These are phyloP conservation scores for Rosellinia necatrix DNA, from an alignment of 2,329 filamentous ascomycete species.

Conservation along the genomic window DNA sequence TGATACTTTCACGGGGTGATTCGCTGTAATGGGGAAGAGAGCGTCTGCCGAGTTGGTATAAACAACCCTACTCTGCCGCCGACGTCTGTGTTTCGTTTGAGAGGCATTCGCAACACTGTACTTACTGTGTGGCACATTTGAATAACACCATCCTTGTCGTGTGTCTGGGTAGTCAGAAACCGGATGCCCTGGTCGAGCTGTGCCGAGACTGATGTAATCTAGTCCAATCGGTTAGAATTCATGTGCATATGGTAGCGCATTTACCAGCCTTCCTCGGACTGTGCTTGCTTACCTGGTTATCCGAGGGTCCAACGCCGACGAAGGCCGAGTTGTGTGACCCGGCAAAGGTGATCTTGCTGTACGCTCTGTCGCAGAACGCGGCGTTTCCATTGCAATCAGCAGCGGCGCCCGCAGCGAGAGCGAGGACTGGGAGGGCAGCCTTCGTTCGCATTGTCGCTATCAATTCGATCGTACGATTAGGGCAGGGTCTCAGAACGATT, in stretches of 20 bases:
- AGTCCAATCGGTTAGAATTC: too few species aligned
- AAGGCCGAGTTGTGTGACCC: constrained; percentile 71
- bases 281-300: too few species aligned
- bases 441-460: constrained; percentile 18
- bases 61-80: neutral
- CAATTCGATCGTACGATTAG: neutral
- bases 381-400: constrained; percentile 61
- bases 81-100: neutral
- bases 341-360: constrained; percentile 64
- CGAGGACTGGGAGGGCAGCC: constrained; percentile 27
- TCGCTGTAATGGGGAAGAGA: neutral
- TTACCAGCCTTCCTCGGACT: too few species aligned
- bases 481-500: neutral
- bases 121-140: constrained; percentile 65
- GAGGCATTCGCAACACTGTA: neutral
- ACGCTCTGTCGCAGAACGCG: constrained; percentile 59
- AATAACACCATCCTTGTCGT: constrained; percentile 55
- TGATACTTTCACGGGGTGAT: neutral
- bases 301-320: constrained; percentile 55
- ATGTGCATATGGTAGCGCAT: too few species aligned
- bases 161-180: constrained; percentile 68
- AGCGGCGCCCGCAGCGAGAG: constrained; percentile 30
- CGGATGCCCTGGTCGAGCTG: constrained; percentile 67
- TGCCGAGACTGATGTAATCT: constrained; percentile 57
- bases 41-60: neutral